Base-by-base conservation (phyloP, 2,329 filamentous ascomycete genomes). In the Onygenales sp. region DNA sequence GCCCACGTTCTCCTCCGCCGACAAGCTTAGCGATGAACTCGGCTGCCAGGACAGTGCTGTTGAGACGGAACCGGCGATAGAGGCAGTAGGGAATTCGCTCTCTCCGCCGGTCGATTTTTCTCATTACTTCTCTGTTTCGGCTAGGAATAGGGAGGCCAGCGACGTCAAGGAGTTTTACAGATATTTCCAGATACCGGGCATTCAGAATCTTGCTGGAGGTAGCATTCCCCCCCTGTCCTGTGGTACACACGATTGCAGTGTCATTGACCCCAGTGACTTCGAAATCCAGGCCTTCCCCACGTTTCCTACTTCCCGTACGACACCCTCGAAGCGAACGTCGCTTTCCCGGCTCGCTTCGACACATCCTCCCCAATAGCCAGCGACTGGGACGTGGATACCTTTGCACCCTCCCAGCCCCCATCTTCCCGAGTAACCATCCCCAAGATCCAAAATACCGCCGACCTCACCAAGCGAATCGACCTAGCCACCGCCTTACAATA, bases 271-370 rank as follows among this genome's bases (percentile, higher is more conserved):
- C 43, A 39, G 35, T 55, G 44, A 17, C 10, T 48, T 13, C 8
- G 10, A 35, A 41, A 38, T 46, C 33, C 58, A 91, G 88, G 89
- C 56, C 80, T 95, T 21, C 91, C 91, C 13, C 85, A 93, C 69
- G 77, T 85, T 41, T 79, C 80, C 54, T 89, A 89, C 72, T 96
- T 96, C 65, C 91, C 91, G 7, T 95, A 87, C 70, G 90, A 96
- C 63, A 93, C 89, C 0, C 82, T 96, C 58, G 89, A 95, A 70
- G 88, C 90, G 42, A 83, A 86, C 59, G 82, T 86, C 57, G 88
- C 89, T 35, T 80, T 81, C 57, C 84, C 89, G 7, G 76, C 86
- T 58, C 81, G 90, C n/a, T 35, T 53, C 39, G 73, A 77, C 46
- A 81, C 82, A 32, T 63, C 77, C 51, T 74, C 78, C 59, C 72